A percentile compares a stretch with the other conserved stretches of the same genome.
Evolutionary conservation across 2,329 filamentous ascomycete genomes (phyloP).

Genomic region (Fusarium duplospermum): DNA sequence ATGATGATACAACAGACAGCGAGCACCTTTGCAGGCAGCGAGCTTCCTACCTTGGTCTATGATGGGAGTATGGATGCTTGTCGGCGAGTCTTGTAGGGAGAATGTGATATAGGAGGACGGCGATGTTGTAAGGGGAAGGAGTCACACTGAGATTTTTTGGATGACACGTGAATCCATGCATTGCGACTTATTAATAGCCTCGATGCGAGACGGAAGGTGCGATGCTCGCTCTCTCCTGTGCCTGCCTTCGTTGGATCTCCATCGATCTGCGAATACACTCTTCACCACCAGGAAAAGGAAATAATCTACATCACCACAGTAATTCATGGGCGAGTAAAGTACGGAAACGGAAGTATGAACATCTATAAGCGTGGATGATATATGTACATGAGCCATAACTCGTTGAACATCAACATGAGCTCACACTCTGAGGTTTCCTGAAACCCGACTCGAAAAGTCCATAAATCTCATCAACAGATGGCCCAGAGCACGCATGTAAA

Average conservation of each 20-base stretch:
- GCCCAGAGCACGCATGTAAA: slow-evolving; percentile 56
- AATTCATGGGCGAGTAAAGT: not conserved
- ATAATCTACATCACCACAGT: not conserved
- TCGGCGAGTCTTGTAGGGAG: slow-evolving; percentile 34
- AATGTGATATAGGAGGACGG: slow-evolving; percentile 15
- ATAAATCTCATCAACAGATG: slow-evolving; percentile 15
- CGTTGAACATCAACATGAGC: not conserved
- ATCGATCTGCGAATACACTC: not conserved
- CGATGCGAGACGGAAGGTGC: not conserved
- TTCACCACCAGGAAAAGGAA: not conserved
- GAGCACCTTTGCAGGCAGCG: slow-evolving; percentile 3
- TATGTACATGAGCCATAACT: slow-evolving; percentile 2
- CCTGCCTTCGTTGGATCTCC: not conserved
- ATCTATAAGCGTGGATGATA: not conserved
- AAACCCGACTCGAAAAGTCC: not conserved
- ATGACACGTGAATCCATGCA: not conserved
- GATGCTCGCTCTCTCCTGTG: not conserved
- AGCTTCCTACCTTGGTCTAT: slow-evolving; percentile 16
- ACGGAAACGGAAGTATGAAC: not conserved
- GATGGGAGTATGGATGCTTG: slow-evolving; percentile 38
- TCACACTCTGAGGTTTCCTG: not conserved
- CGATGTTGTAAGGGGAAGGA: slow-evolving; percentile 36
- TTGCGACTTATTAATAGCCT: slow-evolving; percentile 7
- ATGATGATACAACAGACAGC: slow-evolving; percentile 17
- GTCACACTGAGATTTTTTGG: slow-evolving; percentile 16